These are phyloP conservation scores for Zancudomyces culisetae DNA, from an alignment of 371 early-diverging fungal species.

Conservation along the genomic window DNA sequence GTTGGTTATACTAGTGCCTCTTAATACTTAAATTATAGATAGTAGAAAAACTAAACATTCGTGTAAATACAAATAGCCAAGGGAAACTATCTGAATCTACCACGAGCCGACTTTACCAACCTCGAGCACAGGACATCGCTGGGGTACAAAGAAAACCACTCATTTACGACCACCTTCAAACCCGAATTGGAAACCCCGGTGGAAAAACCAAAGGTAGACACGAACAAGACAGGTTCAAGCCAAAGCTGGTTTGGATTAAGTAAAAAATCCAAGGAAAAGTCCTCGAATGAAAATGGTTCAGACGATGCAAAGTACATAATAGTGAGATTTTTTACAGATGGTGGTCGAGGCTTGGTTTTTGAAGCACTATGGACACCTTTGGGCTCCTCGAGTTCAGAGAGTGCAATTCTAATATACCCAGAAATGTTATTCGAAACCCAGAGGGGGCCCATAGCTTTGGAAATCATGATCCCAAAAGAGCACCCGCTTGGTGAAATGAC, in stretches of 20 bases:
- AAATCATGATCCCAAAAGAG: constrained; percentile 19
- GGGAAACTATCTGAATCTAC: constrained; percentile 19
- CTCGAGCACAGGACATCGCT: constrained; percentile 15
- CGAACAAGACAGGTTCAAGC: neutral
- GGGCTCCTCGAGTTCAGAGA: constrained; percentile 6
- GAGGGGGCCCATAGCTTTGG: constrained; percentile 18
- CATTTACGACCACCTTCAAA: constrained; percentile 12
- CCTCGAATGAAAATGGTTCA: no score
- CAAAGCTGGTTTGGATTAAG: constrained; percentile 20
- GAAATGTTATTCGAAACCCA: constrained; percentile 21
- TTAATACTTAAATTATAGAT: no score
- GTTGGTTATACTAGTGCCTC: no score
- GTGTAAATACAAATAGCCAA: constrained; percentile 5
- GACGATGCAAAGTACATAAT: neutral
- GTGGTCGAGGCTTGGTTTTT: constrained; percentile 20
- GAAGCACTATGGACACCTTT: constrained; percentile 17
- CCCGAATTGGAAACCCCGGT: constrained; percentile 2
- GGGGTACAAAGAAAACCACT: constrained; percentile 14
- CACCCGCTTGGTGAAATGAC: constrained; percentile 11
- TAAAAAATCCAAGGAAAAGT: constrained; percentile 6
- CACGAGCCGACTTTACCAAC: constrained; percentile 11
- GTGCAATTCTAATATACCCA: constrained; percentile 16
- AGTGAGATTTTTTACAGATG: constrained; percentile 10
- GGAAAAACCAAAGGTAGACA: neutral
- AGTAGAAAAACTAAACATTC: no score